Evolutionary conservation across 1,284 basidiomycete genomes (phyloP).

Genomic region (Microbotryum saponariae): DNA sequence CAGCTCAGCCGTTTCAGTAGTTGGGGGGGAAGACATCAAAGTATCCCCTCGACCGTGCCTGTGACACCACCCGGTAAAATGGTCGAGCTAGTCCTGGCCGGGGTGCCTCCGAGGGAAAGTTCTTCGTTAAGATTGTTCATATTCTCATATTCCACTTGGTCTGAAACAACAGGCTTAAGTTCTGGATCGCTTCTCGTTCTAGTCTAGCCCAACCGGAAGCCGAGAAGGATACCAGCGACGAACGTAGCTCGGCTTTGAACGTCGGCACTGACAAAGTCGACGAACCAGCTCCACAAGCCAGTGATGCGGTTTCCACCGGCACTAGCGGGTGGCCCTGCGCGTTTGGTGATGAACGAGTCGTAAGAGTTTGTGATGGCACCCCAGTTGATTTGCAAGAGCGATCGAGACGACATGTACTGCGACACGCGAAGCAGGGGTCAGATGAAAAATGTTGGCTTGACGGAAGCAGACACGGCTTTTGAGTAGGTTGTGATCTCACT

Average conservation of each 20-base stretch:
- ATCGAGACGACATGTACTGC: slow-evolving; percentile 36
- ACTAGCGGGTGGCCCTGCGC: slow-evolving; percentile 10
- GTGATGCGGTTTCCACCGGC: slow-evolving; percentile 25
- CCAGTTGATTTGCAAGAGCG: slow-evolving; percentile 35
- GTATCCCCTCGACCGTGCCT: no score
- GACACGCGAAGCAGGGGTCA: neutral
- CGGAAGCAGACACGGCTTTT: neutral
- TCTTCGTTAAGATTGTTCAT: no score
- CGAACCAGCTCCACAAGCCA: slow-evolving; percentile 23
- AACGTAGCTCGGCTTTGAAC: slow-evolving; percentile 35
- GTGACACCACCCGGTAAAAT: no score
- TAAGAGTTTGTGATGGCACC: slow-evolving; percentile 26
- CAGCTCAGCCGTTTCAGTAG: no score
- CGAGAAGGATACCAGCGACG: slow-evolving; percentile 31
- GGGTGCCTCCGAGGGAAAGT: no score
- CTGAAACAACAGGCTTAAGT: neutral
- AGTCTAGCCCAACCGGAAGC: slow-evolving; percentile 23
- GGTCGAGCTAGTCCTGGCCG: no score
- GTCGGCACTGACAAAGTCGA: slow-evolving; percentile 36
- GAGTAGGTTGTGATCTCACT: slow-evolving; percentile 5
- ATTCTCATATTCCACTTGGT: neutral
- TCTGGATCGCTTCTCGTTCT: neutral
- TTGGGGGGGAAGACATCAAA: no score
- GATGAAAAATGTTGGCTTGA: neutral
- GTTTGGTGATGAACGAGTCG: slow-evolving; percentile 28